Base-by-base conservation (phyloP, 75 land plant species). In the Pinus albicaulis region DNA sequence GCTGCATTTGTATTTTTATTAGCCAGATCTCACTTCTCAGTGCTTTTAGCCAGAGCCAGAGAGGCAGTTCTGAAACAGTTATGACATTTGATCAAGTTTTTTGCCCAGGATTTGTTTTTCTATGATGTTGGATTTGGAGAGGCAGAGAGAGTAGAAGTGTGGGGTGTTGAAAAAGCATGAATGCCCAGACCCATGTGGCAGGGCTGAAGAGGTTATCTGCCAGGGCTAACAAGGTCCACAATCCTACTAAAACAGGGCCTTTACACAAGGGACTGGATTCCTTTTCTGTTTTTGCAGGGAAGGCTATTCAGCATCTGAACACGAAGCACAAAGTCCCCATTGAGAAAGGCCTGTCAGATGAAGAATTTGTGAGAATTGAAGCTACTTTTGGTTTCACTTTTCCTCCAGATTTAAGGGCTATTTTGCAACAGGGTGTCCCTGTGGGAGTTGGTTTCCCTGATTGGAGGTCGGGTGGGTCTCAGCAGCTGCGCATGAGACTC, bases 191-290 rank as follows among this genome's bases (percentile, higher is more conserved):
- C 24, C 99, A 93, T 75, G 62, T 84, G 1, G 98, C 95, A 20
- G 99, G 95, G 55, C 86, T 96, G 57, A 95, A 92, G 77, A 92
- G 99, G 15, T 91, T 96, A 61, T 92, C 93, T 20, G 89, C 95
- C 2, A 79, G 99, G 23, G 99, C 98, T 24, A 89, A 84, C 57
- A 12, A 69, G 88, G 26, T 62, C 81, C 31, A 38, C 22, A 66
- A 66, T 66, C 11, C 14, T 82, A 7, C 31, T 52, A 7, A 71
- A 73, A 15, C 31, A 24, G 31, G 79, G 61, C 71, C 56, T 38
- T 77, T 76, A 24, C 73, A 66, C 28, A 52, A 38, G 55, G 79
- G 84, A 1, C 85, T 84, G 10, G 79, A 71, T 12, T 86, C 93
- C 5, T 84, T 88, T 77, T 14, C 85, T 61, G 60, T 76, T 38